Evolutionary conservation across 768 basidiomycete genomes (phyloP).

Genomic region (Termitomyces sp.): DNA sequence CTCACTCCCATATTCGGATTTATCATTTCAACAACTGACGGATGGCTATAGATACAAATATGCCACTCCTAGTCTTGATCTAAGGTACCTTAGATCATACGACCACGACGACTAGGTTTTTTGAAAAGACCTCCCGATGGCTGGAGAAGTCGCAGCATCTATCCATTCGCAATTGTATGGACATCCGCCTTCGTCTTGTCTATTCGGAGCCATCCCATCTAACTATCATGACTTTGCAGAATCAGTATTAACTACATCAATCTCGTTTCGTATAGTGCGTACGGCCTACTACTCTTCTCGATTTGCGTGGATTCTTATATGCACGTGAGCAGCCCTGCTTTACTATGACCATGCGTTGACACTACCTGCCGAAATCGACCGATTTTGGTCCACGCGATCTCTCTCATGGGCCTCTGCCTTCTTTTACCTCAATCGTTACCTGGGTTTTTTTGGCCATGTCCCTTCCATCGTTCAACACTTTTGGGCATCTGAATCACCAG

Average conservation of each 20-base stretch:
- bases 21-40: too few relatives aligned
- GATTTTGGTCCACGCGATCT: conserved; percentile 38
- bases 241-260: background rate
- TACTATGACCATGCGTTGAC: conserved; percentile 25
- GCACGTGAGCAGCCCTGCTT: background rate
- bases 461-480: conserved; percentile 34
- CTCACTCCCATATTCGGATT: too few relatives aligned
- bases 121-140: background rate
- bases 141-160: background rate
- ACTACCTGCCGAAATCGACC: conserved; percentile 37
- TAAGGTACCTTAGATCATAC: too few relatives aligned
- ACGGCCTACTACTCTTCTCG: background rate
- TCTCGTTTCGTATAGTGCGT: background rate
- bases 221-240: background rate
- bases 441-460: conserved; percentile 16
- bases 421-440: conserved; percentile 13
- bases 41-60: too few relatives aligned
- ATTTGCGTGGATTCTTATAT: too few relatives aligned
- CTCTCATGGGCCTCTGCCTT: conserved; percentile 33
- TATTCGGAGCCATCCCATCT: too few relatives aligned
- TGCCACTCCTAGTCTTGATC: too few relatives aligned
- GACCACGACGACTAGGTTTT: too few relatives aligned
- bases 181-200: background rate
- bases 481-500: conserved; percentile 23
- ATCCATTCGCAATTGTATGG: background rate